These are phyloP conservation scores for Albatrellus ellisii DNA, from an alignment of 768 basidiomycete genomes.

Conservation along the genomic window DNA sequence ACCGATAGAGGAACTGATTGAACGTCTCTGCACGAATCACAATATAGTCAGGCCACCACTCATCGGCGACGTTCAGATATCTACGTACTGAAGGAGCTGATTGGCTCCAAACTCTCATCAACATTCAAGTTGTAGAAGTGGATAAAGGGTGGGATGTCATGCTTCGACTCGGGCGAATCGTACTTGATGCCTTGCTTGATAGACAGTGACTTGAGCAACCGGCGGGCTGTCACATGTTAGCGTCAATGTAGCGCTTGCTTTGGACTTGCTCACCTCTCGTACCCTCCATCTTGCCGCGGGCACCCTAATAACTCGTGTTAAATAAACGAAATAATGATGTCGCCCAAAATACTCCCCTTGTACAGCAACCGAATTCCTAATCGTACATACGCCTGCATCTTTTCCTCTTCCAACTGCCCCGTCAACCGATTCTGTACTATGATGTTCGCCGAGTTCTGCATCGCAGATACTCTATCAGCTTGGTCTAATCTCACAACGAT, in stretches of 20 bases:
- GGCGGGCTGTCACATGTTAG: slow-evolving; percentile 35
- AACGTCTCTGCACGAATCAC: slow-evolving; percentile 51
- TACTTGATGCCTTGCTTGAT: slow-evolving; percentile 94
- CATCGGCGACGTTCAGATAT: slow-evolving; percentile 14
- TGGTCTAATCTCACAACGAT: neutral
- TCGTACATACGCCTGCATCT: slow-evolving; percentile 92
- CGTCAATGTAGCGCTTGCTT: neutral
- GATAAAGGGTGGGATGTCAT: slow-evolving; percentile 80
- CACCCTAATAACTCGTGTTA: slow-evolving; percentile 36
- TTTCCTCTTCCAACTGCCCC: slow-evolving; percentile 91
- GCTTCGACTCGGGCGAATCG: slow-evolving; percentile 71
- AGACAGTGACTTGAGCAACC: slow-evolving; percentile 79
- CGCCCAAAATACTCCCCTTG: slow-evolving; percentile 31
- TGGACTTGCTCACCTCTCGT: slow-evolving; percentile 43
- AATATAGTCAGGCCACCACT: neutral
- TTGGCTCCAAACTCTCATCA: slow-evolving; percentile 71
- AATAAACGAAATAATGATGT: neutral
- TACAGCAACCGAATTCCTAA: slow-evolving; percentile 89
- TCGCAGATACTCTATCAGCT: neutral
- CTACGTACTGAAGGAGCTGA: slow-evolving; percentile 74
- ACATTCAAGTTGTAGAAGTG: slow-evolving; percentile 80
- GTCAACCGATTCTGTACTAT: slow-evolving; percentile 91
- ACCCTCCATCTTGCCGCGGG: slow-evolving; percentile 81
- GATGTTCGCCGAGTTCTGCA: slow-evolving; percentile 91
- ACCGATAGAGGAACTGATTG: slow-evolving; percentile 86